A percentile compares a stretch with the other conserved stretches of the same genome.
phyloP scores from a whole-genome alignment of 495 filamentous ascomycete genomes.

The Neurospora discreta region DNA sequence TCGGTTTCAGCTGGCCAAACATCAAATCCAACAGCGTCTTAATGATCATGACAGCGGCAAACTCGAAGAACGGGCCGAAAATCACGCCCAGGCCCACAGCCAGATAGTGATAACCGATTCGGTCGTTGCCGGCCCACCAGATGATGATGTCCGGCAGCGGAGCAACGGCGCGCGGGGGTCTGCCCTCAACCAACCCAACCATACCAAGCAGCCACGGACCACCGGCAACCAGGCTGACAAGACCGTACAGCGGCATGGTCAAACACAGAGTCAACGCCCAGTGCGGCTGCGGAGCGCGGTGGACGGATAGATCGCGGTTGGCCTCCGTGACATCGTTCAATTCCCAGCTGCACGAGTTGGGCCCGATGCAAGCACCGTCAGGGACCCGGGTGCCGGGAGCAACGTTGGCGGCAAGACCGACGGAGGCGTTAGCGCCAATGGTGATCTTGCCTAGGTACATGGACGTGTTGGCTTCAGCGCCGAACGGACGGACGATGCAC shows the following conservation, averaged over 20 bases:
- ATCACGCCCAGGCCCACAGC: conserved; percentile 21
- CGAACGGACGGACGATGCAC: conserved; percentile 32
- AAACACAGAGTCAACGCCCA: conserved; percentile 20
- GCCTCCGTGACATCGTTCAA: conserved; percentile 26
- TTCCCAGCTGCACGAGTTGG: conserved; percentile 38
- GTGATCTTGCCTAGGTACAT: conserved; percentile 35
- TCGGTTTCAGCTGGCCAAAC: conserved; percentile 21
- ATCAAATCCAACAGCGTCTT: conserved; percentile 8
- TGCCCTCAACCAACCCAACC: conserved; percentile 21
- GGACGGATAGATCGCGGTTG: conserved; percentile 23
- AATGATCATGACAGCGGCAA: conserved; percentile 16
- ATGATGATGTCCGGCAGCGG: conserved; percentile 20
- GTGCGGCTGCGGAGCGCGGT: conserved; percentile 23
- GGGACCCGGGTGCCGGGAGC: conserved; percentile 32
- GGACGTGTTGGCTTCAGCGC: conserved; percentile 33
- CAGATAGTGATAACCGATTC: conserved; percentile 31
- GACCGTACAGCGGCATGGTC: conserved; percentile 19
- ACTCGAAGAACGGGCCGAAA: conserved; percentile 26
- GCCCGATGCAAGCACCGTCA: conserved; percentile 30
- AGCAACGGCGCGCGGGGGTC: conserved; percentile 10
- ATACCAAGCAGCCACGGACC: conserved; percentile 32
- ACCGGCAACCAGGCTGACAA: conserved; percentile 18
- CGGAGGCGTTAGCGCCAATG: conserved; percentile 23
- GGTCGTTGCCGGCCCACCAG: conserved; percentile 28
- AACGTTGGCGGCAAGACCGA: conserved; percentile 29